Evolutionary conservation across 768 basidiomycete species (phyloP), one percentile per base, ranked within the genome.

Genomic region (Mycena haematopus): DNA sequence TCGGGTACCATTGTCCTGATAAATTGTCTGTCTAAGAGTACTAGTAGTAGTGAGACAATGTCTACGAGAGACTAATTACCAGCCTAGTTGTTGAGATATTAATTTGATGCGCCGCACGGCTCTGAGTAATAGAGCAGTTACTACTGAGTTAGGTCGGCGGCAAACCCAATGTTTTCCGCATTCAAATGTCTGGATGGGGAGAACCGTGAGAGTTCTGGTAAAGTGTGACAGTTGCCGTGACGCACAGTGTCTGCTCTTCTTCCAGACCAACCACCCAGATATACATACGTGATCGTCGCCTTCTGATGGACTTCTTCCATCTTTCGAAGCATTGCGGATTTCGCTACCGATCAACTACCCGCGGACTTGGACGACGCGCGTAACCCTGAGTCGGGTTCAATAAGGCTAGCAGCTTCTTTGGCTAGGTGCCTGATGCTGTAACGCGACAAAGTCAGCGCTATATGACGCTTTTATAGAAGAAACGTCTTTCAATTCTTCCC

Each of bases 361-460:
- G 47, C 47, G 47, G 47, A 49, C 47, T 29, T 29, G 47, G 8
- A 7, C 24, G 24, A 31, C 2, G 15, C 47, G 47, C 27, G 47
- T 29, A 29, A n/a, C 24, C 22, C 27, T 31, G 29, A 31, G 47
- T 7, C 47, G 44, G 44, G 13, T 45, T 24, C 44, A 45, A 45
- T 45, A 21, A 29, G 47, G 25, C 17, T 29, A 27, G 25, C 9
- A 14, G 2, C 15, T 13, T 6, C 47, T 49, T 31, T 29, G 47
- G 47, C 13, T 27, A n/a, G 27, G 47, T 49, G 27, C 47, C 47
- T 49, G 47, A 49, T 49, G 47, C 47, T 49, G 47, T 49, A 49
- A 49, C 24, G 46, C 24, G 24, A 47, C 46, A 14, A 29, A 29
- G 44, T 3, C 17, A 15, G 3, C 29, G 14, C 25, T 49, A 49